These are phyloP conservation scores for Leccinum incarnatum DNA, from an alignment of 768 basidiomycete genomes.

Conservation along the genomic window DNA sequence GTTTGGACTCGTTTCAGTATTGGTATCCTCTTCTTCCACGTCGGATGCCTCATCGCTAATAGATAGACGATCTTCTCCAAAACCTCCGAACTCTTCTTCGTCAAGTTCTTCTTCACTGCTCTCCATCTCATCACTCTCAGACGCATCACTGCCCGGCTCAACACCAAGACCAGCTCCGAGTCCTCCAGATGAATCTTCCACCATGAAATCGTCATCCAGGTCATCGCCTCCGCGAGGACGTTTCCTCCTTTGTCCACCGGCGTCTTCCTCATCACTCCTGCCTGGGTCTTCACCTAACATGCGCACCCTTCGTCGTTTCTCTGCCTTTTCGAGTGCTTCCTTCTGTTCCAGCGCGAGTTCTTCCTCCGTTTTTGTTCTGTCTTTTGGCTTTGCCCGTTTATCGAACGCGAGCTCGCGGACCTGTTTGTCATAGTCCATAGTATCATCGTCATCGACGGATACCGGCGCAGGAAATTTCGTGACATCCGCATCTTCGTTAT, in stretches of 20 bases:
- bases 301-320: conserved; percentile 69
- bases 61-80: conserved; percentile 34
- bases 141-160: conserved; percentile 41
- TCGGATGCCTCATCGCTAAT: conserved; percentile 38
- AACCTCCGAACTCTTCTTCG: conserved; percentile 28
- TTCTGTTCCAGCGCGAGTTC: conserved; percentile 89
- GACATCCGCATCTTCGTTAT: conserved; percentile 30
- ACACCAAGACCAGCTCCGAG: conserved; percentile 35
- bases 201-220: conserved; percentile 80
- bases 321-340: conserved; percentile 81
- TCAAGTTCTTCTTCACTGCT: conserved; percentile 27
- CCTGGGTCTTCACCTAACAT: conserved; percentile 82
- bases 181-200: conserved; percentile 36
- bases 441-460: conserved; percentile 19
- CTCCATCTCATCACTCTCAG: conserved; percentile 33
- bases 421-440: conserved; percentile 83
- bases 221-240: conserved; percentile 77
- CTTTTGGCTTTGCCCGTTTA: conserved; percentile 88
- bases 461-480: not conserved
- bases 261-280: conserved; percentile 59
- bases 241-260: conserved; percentile 43
- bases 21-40: conserved; percentile 36
- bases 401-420: conserved; percentile 94
- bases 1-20: conserved; percentile 39
- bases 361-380: conserved; percentile 95